phyloP scores from a whole-genome alignment of 495 filamentous ascomycete species.

The Chlorociboria aeruginascens region DNA sequence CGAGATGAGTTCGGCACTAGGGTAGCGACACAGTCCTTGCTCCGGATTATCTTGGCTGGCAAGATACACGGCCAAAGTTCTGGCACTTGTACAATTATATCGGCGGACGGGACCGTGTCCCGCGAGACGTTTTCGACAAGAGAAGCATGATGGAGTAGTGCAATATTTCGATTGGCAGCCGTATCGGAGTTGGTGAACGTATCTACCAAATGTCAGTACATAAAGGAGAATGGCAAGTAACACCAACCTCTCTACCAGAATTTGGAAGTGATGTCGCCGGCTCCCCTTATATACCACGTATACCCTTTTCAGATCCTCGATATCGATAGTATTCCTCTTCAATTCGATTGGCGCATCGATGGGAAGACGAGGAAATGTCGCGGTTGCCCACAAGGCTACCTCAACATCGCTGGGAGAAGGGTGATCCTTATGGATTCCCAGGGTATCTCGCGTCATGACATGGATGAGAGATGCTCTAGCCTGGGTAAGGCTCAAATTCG shows the following conservation, averaged over 20 bases:
- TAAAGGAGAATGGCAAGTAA: background rate
- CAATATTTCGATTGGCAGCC: conserved; percentile 65
- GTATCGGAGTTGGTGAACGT: conserved; percentile 70
- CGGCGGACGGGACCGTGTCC: conserved; percentile 56
- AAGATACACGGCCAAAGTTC: conserved; percentile 66
- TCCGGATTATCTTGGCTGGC: conserved; percentile 72
- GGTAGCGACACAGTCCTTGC: conserved; percentile 54
- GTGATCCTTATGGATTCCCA: conserved; percentile 26
- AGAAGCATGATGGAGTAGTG: conserved; percentile 69
- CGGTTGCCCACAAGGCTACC: conserved; percentile 38
- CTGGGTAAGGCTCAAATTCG: too few relatives aligned
- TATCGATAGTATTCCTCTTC: conserved; percentile 32
- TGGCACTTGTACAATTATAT: conserved; percentile 57
- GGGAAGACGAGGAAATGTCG: conserved; percentile 37
- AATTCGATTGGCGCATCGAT: conserved; percentile 39
- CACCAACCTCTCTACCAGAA: conserved; percentile 40
- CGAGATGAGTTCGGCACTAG: conserved; percentile 12
- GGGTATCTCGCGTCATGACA: conserved; percentile 43
- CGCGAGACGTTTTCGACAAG: conserved; percentile 52
- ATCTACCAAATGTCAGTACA: conserved; percentile 35
- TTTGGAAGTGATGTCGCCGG: conserved; percentile 39
- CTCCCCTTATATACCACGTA: conserved; percentile 39
- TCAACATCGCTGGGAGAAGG: conserved; percentile 11
- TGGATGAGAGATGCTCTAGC: conserved; percentile 11
- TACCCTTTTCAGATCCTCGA: conserved; percentile 39